Evolutionary conservation across 2,329 filamentous ascomycete genomes (phyloP).

Genomic region (Cladobotryum protrusum): DNA sequence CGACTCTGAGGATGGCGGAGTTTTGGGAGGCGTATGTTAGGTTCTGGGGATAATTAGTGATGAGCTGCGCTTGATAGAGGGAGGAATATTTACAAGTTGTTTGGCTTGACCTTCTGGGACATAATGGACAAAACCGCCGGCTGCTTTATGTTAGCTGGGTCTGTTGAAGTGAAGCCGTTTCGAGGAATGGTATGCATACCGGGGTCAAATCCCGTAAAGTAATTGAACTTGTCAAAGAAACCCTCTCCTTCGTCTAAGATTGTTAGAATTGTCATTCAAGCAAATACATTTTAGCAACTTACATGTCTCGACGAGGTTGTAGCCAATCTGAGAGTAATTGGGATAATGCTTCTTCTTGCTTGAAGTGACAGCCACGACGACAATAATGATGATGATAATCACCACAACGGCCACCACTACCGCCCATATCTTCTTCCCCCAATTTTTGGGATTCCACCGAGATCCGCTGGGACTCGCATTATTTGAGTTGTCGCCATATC

Average conservation of each 20-base stretch:
- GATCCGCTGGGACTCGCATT: slow-evolving; percentile 23
- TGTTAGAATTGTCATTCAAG: background rate
- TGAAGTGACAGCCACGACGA: slow-evolving; percentile 38
- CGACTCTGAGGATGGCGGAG: slow-evolving; percentile 53
- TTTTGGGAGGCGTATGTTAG: slow-evolving; percentile 52
- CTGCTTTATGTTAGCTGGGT: slow-evolving; percentile 17
- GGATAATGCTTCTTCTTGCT: slow-evolving; percentile 40
- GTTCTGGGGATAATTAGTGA: slow-evolving; percentile 38
- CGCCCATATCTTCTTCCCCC: slow-evolving; percentile 48
- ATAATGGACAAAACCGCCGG: slow-evolving; percentile 49
- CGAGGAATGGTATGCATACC: slow-evolving; percentile 22
- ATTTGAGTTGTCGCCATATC: slow-evolving; percentile 14
- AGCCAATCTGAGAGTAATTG: slow-evolving; percentile 40
- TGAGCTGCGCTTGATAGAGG: background rate
- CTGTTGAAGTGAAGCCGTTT: background rate
- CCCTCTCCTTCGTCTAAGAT: slow-evolving; percentile 38
- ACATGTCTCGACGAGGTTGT: slow-evolving; percentile 45
- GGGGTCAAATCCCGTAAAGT: slow-evolving; percentile 45
- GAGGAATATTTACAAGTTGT: slow-evolving; percentile 31
- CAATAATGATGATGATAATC: slow-evolving; percentile 39
- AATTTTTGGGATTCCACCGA: slow-evolving; percentile 45
- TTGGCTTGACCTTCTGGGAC: slow-evolving; percentile 38
- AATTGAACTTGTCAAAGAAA: slow-evolving; percentile 52
- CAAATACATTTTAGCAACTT: slow-evolving; percentile 16
- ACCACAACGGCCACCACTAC: slow-evolving; percentile 20